A percentile compares a stretch with the other conserved stretches of the same genome.
These are phyloP conservation scores for Aurantiochytrium sp. DNA, from an alignment of 108 stramenopile species.

Conservation along the genomic window DNA sequence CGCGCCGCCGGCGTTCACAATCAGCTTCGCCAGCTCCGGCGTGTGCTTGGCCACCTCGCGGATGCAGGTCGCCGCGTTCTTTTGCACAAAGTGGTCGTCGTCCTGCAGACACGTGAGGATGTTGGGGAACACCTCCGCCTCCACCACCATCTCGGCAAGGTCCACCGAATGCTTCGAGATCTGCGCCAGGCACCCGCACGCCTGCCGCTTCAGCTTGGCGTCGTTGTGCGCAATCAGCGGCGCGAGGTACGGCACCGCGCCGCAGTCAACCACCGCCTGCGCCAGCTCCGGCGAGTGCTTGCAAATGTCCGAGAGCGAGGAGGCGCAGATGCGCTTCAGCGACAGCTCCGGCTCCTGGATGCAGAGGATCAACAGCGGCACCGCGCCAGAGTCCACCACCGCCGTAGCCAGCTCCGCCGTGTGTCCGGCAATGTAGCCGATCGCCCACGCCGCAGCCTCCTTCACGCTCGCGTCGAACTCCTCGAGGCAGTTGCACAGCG, in stretches of 20 bases:
- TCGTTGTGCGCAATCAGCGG: constrained; percentile 65
- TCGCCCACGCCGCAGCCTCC: constrained; percentile 69
- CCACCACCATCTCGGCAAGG: constrained; percentile 69
- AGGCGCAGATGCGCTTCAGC: constrained; percentile 66
- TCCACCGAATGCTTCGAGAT: constrained; percentile 71
- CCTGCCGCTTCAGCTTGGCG: constrained; percentile 69
- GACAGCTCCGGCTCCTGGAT: constrained; percentile 71
- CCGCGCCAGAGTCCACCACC: constrained; percentile 67
- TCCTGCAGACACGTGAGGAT: constrained; percentile 66
- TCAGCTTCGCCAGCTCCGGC: constrained; percentile 66
- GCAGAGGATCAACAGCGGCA: constrained; percentile 65
- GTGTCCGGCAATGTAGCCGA: constrained; percentile 68
- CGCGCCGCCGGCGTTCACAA: constrained; percentile 66
- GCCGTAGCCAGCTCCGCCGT: constrained; percentile 62
- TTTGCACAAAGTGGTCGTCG: constrained; percentile 58
- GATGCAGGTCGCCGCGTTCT: constrained; percentile 67
- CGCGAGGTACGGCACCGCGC: constrained; percentile 67
- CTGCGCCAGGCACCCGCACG: constrained; percentile 63
- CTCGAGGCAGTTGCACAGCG: constrained; percentile 63
- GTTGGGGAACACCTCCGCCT: constrained; percentile 70
- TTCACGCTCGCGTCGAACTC: constrained; percentile 69
- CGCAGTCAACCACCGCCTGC: constrained; percentile 65
- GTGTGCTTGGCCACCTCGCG: constrained; percentile 71
- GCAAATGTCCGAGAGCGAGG: constrained; percentile 63
- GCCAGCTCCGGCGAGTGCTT: constrained; percentile 72